Base-by-base conservation (phyloP, 73 alveolate genomes). In the Effrenium voratum region DNA sequence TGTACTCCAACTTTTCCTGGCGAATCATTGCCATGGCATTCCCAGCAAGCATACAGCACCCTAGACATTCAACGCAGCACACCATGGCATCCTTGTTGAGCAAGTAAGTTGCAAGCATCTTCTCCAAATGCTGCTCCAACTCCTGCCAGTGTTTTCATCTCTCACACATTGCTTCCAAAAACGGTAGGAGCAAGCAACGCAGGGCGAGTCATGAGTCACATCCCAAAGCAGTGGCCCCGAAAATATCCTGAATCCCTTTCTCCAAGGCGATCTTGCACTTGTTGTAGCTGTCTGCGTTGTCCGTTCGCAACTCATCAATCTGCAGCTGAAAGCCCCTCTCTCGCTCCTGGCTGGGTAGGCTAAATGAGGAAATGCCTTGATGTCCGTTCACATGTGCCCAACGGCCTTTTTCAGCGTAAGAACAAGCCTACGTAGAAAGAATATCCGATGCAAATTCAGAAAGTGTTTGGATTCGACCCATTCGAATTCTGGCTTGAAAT, bases 101-200 rank as follows among this genome's bases (percentile, higher is more conserved):
- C 77, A 98, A 90, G 99, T 99, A 99, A 16, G 99, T 99, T 57
- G 99, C 99, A 88, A 99, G 79, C 99, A 99, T 99, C 90, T 99
- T 99, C 77, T 99, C 99, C 99, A 99, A 93, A 96, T 99, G 99
- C 85, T 99, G 99, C 84, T 99, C 99, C 36, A 99, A 91, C 70
- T 98, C 99, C 96, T 92, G 43, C 26, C 55, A n/a, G n/a, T n/a
- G n/a, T n/a, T n/a, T n/a, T 55, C 32, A 15, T 24, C 70, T n/a
- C n/a, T n/a, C n/a, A n/a, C n/a, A n/a, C n/a, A n/a, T n/a, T n/a
- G n/a, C n/a, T n/a, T n/a, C n/a, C 12, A 55, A 55, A 55, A 12
- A 55, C 68, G 30, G 30, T 55, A 0, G 46, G 50, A n/a, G 0
- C 46, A 72, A 34, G 50, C 2, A 30, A 16, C 26, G 82, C 38